These are phyloP conservation scores for Ophiosphaerella narmari DNA, from an alignment of 2,329 filamentous ascomycete genomes.

Conservation along the genomic window DNA sequence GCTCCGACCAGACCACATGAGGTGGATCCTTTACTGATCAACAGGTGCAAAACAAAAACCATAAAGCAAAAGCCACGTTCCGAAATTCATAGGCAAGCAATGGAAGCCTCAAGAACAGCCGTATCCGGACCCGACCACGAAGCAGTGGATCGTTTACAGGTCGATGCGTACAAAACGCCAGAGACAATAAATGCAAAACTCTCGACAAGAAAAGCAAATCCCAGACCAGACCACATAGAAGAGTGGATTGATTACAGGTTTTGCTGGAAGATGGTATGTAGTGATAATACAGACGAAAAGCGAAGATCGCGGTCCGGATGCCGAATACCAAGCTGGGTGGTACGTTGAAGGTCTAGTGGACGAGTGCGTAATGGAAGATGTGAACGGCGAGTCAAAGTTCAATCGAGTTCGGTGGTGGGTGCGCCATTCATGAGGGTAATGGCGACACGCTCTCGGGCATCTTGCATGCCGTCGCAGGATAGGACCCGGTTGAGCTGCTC, in stretches of 20 bases:
- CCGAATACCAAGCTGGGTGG: background rate
- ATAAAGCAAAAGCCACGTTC: too few relatives aligned
- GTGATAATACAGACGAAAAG: too few relatives aligned
- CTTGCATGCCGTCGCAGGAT: conserved; percentile 58
- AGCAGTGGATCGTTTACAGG: background rate
- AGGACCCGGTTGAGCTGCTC: conserved; percentile 51
- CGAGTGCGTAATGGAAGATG: too few relatives aligned
- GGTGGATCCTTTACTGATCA: too few relatives aligned
- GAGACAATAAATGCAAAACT: background rate
- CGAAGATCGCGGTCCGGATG: too few relatives aligned
- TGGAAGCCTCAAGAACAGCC: too few relatives aligned
- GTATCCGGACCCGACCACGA: background rate
- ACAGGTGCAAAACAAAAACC: too few relatives aligned
- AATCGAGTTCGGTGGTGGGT: conserved; percentile 31
- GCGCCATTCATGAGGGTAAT: conserved; percentile 65
- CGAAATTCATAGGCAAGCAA: too few relatives aligned
- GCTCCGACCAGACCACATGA: too few relatives aligned
- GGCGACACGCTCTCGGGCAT: conserved; percentile 66
- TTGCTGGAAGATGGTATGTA: background rate
- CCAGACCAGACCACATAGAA: background rate
- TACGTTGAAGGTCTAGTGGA: background rate
- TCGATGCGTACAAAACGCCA: background rate
- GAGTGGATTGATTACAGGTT: background rate
- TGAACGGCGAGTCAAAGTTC: conserved; percentile 3
- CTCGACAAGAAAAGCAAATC: background rate